These are phyloP conservation scores for Fusarium protoensiforme DNA, from an alignment of 2,329 filamentous ascomycete species.

Conservation along the genomic window DNA sequence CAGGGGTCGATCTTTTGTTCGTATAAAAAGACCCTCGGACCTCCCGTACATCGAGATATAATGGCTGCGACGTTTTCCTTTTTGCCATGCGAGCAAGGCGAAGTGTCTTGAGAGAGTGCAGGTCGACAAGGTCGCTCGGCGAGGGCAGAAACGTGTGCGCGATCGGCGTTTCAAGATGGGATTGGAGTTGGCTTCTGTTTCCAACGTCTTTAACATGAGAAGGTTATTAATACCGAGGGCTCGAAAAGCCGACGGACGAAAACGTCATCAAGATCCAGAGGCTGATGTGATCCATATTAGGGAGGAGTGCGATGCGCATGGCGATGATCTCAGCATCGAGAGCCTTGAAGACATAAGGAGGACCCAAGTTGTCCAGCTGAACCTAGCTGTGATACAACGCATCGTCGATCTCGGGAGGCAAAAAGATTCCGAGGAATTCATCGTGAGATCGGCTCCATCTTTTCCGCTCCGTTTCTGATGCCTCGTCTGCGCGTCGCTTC, in stretches of 20 bases:
- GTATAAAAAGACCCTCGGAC: not conserved
- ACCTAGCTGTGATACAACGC: not conserved
- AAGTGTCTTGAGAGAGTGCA: not conserved
- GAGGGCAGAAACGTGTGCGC: not conserved
- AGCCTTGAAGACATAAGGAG: not conserved
- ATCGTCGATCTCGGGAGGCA: not conserved
- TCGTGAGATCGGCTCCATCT: not conserved
- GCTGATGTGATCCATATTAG: not conserved
- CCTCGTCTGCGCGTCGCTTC: not conserved
- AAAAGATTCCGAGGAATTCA: not conserved
- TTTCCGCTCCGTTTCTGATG: not conserved
- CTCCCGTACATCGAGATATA: not conserved
- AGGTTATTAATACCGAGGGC: not conserved
- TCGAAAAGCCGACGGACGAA: not conserved
- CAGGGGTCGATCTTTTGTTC: not conserved
- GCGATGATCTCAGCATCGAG: not conserved
- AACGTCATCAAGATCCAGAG: not conserved
- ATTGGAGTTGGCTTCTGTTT: not conserved
- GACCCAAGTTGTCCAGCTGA: not conserved
- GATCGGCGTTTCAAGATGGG: not conserved
- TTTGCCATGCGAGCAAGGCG: not conserved
- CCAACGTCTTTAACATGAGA: not conserved
- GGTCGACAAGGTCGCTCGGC: not conserved
- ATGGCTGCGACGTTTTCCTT: not conserved
- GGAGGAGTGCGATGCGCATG: not conserved